Conservation (phyloP, 139 green algal species). For the Trebouxia sp. region DNA sequence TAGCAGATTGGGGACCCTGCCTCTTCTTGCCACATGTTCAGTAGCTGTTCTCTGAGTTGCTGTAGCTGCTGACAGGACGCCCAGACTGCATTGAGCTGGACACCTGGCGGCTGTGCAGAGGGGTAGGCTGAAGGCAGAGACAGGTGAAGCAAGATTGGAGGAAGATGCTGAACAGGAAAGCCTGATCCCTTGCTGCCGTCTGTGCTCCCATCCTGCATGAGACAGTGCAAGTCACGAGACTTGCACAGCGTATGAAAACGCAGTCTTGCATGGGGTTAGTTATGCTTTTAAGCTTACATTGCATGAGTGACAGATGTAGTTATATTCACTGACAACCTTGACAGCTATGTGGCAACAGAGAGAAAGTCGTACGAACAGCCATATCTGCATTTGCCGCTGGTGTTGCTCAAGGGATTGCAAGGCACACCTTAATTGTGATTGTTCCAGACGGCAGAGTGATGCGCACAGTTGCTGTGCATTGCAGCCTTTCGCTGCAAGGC, state of each 20-base stretch:
- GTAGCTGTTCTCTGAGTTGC: constrained; percentile 19
- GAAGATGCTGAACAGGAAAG: constrained; percentile 1
- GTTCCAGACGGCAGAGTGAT: neutral
- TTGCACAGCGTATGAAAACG: neutral
- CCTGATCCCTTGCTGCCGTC: neutral
- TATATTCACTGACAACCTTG: no score
- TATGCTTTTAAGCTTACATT: no score
- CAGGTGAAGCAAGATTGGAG: neutral
- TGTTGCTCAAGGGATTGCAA: no score
- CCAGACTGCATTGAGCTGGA: neutral
- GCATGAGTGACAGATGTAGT: no score
- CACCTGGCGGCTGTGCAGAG: neutral
- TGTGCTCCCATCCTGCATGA: neutral
- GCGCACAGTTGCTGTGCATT: neutral
- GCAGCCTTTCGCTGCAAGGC: neutral
- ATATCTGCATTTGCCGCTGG: no score
- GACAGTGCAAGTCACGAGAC: no score
- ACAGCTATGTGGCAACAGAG: no score
- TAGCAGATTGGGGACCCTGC: constrained; percentile 47
- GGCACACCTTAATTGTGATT: neutral
- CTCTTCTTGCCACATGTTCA: constrained; percentile 12
- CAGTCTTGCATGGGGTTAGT: no score
- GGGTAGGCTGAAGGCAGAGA: neutral
- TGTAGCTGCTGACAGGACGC: constrained; percentile 30
- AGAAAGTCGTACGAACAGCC: no score